Evolutionary conservation across 768 basidiomycete species (phyloP).

Genomic region (Chalciporus chontae): DNA sequence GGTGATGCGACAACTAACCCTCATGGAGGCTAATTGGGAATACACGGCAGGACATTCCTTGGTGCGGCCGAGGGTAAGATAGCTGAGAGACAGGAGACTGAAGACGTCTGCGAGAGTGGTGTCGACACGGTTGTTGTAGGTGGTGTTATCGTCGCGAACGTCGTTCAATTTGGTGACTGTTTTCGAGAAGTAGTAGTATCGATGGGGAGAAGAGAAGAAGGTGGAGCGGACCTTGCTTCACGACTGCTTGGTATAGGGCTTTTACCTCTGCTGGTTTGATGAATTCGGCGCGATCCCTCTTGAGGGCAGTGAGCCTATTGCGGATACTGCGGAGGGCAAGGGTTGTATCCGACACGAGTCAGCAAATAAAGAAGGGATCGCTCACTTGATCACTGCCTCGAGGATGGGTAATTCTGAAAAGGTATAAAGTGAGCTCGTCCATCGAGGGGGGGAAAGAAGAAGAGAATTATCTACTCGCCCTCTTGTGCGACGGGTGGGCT

Average conservation of each 20-base stretch:
- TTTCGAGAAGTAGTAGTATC: not conserved
- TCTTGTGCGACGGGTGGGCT: conserved; percentile 74
- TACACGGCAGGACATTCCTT: conserved; percentile 93
- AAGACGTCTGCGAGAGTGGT: conserved; percentile 96
- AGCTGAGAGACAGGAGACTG: conserved; percentile 91
- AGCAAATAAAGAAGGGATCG: conserved; percentile 13
- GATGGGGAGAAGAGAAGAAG: not conserved
- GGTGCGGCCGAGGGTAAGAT: conserved; percentile 96
- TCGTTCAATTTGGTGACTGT: conserved; percentile 89
- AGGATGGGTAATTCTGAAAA: conserved; percentile 85
- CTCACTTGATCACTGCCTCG: conserved; percentile 87
- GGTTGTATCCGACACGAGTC: conserved; percentile 18
- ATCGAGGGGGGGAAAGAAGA: no score
- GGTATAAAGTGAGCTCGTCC: no score
- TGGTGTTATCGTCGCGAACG: conserved; percentile 73
- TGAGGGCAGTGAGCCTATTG: conserved; percentile 90
- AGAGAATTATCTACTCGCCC: conserved; percentile 55
- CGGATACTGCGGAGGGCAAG: conserved; percentile 62
- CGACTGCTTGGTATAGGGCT: conserved; percentile 85
- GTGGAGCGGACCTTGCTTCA: conserved; percentile 76
- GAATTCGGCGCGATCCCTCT: conserved; percentile 90
- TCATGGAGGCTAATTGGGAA: conserved; percentile 93
- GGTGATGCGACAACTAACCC: conserved; percentile 59
- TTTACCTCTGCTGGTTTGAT: conserved; percentile 93
- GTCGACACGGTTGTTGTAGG: conserved; percentile 87